Conservation (phyloP, 208 protist species). For the Leishmania lainsoni region DNA sequence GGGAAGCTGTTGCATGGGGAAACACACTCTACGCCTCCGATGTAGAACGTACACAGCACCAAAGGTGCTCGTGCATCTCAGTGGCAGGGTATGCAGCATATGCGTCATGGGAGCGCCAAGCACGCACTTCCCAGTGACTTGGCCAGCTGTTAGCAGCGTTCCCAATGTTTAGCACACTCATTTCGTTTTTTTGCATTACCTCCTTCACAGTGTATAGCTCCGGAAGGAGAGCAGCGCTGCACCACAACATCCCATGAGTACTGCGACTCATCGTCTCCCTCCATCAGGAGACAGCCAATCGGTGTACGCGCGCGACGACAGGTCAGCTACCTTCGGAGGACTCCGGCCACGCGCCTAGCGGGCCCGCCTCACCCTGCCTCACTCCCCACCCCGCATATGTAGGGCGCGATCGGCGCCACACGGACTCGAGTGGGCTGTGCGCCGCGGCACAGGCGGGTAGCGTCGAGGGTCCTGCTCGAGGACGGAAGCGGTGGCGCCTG, state of each 20-base stretch:
- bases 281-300: not conserved
- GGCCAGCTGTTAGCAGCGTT: too few relatives aligned
- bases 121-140: too few relatives aligned
- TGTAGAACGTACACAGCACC: too few relatives aligned
- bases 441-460: not conserved
- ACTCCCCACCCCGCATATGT: too few relatives aligned
- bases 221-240: not conserved
- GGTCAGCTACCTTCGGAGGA: not conserved
- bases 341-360: too few relatives aligned
- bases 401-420: not conserved
- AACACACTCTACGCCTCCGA: not conserved
- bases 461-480: not conserved
- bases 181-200: not conserved
- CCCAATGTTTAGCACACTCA: too few relatives aligned
- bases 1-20: not conserved
- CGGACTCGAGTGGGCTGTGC: not conserved
- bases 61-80: too few relatives aligned
- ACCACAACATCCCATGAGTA: not conserved
- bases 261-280: not conserved
- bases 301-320: not conserved
- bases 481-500: not conserved
- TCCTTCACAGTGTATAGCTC: not conserved
- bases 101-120: too few relatives aligned
- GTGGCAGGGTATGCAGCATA: too few relatives aligned
- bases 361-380: too few relatives aligned